Conservation (phyloP, 1,284 basidiomycete species). For the Tilletia setariae region DNA sequence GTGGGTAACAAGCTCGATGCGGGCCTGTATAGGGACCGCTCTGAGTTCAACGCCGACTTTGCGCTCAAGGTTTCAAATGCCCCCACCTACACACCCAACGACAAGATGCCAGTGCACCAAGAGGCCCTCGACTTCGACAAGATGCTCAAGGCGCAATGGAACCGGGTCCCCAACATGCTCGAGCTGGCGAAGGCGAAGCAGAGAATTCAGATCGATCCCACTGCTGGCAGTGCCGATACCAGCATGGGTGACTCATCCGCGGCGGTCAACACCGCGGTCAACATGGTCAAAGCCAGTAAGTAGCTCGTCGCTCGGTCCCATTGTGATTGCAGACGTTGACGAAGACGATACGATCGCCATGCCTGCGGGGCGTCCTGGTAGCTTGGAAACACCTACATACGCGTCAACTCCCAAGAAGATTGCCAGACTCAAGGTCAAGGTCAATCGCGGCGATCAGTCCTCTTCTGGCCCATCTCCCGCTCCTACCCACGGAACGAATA, state of each 20-base stretch:
- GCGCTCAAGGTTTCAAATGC: conserved; percentile 84
- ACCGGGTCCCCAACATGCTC: conserved; percentile 49
- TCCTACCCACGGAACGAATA: not conserved
- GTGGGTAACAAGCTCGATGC: conserved; percentile 93
- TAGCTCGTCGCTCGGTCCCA: not conserved
- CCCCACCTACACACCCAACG: conserved; percentile 71
- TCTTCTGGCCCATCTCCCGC: not conserved
- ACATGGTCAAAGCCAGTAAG: not conserved
- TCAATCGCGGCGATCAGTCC: not conserved
- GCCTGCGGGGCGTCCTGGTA: too few species aligned
- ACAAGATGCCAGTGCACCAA: conserved; percentile 70
- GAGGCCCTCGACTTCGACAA: conserved; percentile 73
- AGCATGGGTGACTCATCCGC: not conserved
- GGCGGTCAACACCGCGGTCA: not conserved
- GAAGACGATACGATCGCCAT: not conserved
- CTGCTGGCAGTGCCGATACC: not conserved
- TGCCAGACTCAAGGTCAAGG: not conserved
- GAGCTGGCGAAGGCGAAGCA: conserved; percentile 48
- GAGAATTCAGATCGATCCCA: not conserved
- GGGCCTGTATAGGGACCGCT: conserved; percentile 75
- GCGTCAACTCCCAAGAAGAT: not conserved
- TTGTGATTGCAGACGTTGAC: not conserved
- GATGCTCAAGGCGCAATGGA: conserved; percentile 79
- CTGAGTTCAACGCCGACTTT: conserved; percentile 81
- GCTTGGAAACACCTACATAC: not conserved